A percentile compares a stretch with the other conserved stretches of the same genome.
phyloP scores from a whole-genome alignment of 1,284 basidiomycete genomes.

The Ceratobasidium sp. region DNA sequence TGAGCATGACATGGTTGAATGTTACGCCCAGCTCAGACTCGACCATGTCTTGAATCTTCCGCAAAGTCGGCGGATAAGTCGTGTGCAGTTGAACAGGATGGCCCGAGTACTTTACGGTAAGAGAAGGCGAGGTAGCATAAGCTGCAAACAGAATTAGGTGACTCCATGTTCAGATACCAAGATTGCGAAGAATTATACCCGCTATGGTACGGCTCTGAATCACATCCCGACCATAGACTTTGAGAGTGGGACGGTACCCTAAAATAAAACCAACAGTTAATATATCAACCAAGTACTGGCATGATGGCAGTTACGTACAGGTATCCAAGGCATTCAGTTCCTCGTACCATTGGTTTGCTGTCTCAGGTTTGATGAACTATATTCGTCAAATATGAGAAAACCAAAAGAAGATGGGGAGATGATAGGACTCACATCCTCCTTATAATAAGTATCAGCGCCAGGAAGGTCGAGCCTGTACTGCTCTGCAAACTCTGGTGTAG shows the following conservation, averaged over 20 bases:
- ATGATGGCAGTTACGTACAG: constrained; percentile 53
- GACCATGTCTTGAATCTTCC: constrained; percentile 58
- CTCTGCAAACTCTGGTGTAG: constrained; percentile 51
- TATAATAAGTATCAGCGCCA: constrained; percentile 60
- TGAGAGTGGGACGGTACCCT: constrained; percentile 66
- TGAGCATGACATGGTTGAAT: constrained; percentile 68
- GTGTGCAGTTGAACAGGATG: constrained; percentile 60
- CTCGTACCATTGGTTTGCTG: constrained; percentile 59
- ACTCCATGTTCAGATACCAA: background rate
- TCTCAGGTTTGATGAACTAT: constrained; percentile 57
- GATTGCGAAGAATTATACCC: constrained; percentile 46
- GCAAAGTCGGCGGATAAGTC: constrained; percentile 60
- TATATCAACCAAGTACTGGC: no score
- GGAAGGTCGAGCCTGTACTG: constrained; percentile 52
- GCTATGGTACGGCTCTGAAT: constrained; percentile 64
- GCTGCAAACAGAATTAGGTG: constrained; percentile 51
- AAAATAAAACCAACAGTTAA: constrained; percentile 1
- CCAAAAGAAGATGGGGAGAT: background rate
- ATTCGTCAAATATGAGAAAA: constrained; percentile 14
- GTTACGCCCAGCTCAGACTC: constrained; percentile 59
- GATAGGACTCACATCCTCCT: constrained; percentile 55
- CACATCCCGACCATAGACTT: constrained; percentile 65
- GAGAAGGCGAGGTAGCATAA: constrained; percentile 59
- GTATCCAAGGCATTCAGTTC: constrained; percentile 58
- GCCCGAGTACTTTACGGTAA: constrained; percentile 62